phyloP scores from a whole-genome alignment of 768 basidiomycete genomes.

The Sporobolomyces roseus region DNA sequence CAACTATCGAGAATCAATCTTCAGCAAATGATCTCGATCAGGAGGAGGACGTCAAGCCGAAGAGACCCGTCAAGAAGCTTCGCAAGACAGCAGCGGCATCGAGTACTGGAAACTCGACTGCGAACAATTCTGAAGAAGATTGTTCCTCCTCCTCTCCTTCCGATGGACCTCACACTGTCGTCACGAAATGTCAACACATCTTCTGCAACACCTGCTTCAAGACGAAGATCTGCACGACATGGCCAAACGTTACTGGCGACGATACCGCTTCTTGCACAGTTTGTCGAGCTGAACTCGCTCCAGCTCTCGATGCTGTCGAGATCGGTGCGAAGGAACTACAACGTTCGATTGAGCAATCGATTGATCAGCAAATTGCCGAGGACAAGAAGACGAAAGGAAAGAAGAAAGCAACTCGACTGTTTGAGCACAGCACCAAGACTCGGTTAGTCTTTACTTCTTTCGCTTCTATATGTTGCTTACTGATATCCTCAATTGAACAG shows the following conservation, averaged over 20 bases:
- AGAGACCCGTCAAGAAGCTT: slow-evolving; percentile 17
- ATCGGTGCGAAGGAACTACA: slow-evolving; percentile 60
- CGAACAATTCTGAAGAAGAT: slow-evolving; percentile 33
- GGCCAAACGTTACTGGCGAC: slow-evolving; percentile 63
- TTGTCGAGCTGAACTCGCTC: slow-evolving; percentile 66
- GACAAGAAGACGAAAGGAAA: slow-evolving; percentile 56
- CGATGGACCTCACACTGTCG: slow-evolving; percentile 51
- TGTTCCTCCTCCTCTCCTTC: neutral
- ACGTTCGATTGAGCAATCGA: slow-evolving; percentile 50
- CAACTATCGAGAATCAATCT: slow-evolving; percentile 47
- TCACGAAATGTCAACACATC: slow-evolving; percentile 91
- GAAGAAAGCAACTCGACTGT: slow-evolving; percentile 39
- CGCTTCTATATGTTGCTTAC: neutral
- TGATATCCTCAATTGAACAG: slow-evolving; percentile 41
- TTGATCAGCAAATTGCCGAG: slow-evolving; percentile 61
- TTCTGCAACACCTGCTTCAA: slow-evolving; percentile 86
- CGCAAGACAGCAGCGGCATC: slow-evolving; percentile 14
- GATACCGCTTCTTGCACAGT: slow-evolving; percentile 65
- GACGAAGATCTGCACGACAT: slow-evolving; percentile 68
- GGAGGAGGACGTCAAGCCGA: slow-evolving; percentile 33
- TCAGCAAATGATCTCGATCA: slow-evolving; percentile 23
- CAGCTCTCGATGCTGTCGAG: slow-evolving; percentile 71
- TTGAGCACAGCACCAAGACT: slow-evolving; percentile 46
- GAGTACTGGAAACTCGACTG: slow-evolving; percentile 20
- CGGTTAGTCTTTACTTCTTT: slow-evolving; percentile 17